Conservation (phyloP, 169 alveolate genomes). For the Plasmodium falciparum region DNA sequence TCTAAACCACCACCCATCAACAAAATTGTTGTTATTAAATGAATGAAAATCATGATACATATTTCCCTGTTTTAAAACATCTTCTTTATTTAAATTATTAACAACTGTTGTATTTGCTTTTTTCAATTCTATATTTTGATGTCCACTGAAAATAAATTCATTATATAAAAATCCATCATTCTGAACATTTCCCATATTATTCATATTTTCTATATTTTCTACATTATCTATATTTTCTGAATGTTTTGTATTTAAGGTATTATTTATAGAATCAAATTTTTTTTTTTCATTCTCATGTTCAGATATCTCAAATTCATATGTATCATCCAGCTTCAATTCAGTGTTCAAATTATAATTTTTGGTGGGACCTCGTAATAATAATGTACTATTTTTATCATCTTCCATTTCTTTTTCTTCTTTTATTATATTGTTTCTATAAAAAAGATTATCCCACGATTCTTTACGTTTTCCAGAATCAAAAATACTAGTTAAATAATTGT, state of each 20-base stretch:
- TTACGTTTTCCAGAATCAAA: slow-evolving; percentile 41
- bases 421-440: neutral
- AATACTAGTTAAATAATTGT: slow-evolving; percentile 48
- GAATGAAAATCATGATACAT: slow-evolving; percentile 24
- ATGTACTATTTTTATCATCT: slow-evolving; percentile 12
- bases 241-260: slow-evolving; percentile 4
- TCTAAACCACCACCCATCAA: slow-evolving; percentile 3
- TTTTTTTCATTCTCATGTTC: slow-evolving; percentile 22
- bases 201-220: neutral
- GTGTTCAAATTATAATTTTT: slow-evolving; percentile 37
- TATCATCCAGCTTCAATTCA: slow-evolving; percentile 52
- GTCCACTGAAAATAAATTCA: neutral
- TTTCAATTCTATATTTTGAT: slow-evolving; percentile 21
- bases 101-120: slow-evolving; percentile 22
- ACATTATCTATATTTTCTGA: slow-evolving; percentile 9
- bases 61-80: slow-evolving; percentile 23
- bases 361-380: slow-evolving; percentile 15
- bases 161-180: neutral
- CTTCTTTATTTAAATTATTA: neutral
- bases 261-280: neutral
- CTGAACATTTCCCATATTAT: neutral
- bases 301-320: slow-evolving; percentile 55
- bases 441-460: neutral
- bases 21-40: slow-evolving; percentile 17
- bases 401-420: slow-evolving; percentile 18